Evolutionary conservation across 2,329 filamentous ascomycete genomes (phyloP), one percentile per base, ranked within the genome.

Genomic region (Thielaviopsis punctulata): DNA sequence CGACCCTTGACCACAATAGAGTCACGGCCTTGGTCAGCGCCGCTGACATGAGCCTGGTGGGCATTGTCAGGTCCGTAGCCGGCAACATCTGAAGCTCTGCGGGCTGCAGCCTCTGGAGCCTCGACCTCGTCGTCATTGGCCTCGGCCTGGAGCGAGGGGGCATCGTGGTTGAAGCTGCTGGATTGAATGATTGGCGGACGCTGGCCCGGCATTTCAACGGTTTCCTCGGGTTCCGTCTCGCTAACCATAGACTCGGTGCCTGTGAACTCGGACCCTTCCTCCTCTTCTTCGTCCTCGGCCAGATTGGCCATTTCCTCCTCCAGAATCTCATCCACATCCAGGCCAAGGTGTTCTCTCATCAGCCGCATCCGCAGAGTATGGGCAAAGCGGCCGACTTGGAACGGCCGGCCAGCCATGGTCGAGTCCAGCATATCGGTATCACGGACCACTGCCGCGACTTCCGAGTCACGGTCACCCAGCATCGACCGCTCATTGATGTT

Each of bases 401-500:
- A 98, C 4, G 88, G 86, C 60, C 84, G 73, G 36, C 89, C 89
- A 49, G 78, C 88, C 92, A 98, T 96, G 51, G 77, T 85, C 5
- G 89, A 95, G 73, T 80, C 82, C 54, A 95, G 77, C 79, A 95
- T 88, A 63, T 95, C 87, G 1, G 86, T 90, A 63, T 98, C 92
- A 51, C 90, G 80, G 43, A 98, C 85, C 44, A 96, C 76, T 6
- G 89, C 83, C 4, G 90, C 92, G 56, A 86, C 80, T 66, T 98
- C 92, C 0, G 90, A 95, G 65, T 98, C 92, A 60, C 92, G 79
- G 48, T 79, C 83, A 8, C 92, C 92, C 56, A 95, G 66, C 87
- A 96, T 88, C 6, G 90, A 96, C 45, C 92, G 81, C 66, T 98
- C 92, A 61, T 98, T 98, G 71, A 98, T 96, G 63, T 98, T 98